Evolutionary conservation across 2,329 filamentous ascomycete genomes (phyloP).

Genomic region (Fusarium tanahbumbuense): DNA sequence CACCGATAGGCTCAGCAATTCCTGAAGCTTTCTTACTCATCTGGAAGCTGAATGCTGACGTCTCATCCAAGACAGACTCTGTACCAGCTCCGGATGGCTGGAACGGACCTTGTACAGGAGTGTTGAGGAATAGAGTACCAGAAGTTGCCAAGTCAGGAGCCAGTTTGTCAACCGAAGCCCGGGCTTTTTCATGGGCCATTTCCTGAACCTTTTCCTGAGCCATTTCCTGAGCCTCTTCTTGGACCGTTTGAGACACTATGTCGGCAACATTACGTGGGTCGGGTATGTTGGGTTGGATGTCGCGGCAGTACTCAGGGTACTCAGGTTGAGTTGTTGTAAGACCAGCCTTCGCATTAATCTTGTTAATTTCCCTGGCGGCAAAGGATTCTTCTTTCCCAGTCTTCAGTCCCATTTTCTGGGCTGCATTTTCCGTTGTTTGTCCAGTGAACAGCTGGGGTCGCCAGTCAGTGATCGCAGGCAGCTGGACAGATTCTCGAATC

Average conservation of each 20-base stretch:
- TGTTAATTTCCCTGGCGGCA: conserved; percentile 55
- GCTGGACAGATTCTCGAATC: conserved; percentile 3
- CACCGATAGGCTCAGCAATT: not conserved
- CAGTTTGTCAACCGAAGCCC: not conserved
- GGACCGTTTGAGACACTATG: not conserved
- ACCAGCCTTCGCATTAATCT: conserved; percentile 21
- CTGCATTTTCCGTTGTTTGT: conserved; percentile 15
- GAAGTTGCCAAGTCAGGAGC: conserved; percentile 43
- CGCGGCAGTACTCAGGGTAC: not conserved
- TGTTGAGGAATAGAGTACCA: conserved; percentile 51
- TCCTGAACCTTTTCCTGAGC: too few relatives aligned
- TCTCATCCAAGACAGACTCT: conserved; percentile 41
- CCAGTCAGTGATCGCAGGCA: conserved; percentile 39
- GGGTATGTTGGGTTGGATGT: too few relatives aligned
- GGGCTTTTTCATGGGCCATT: not conserved
- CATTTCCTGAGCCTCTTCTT: not conserved
- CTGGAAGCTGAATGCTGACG: conserved; percentile 49
- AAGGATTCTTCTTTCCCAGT: conserved; percentile 56
- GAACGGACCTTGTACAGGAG: conserved; percentile 19
- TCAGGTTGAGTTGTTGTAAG: not conserved
- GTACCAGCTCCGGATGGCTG: conserved; percentile 3
- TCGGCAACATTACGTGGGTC: not conserved
- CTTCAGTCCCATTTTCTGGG: conserved; percentile 50
- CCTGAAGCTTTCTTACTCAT: conserved; percentile 42
- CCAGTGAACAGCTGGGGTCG: conserved; percentile 6